Base-by-base conservation (phyloP, 2,329 filamentous ascomycete species). In the Pseudogymnoascus sp. region DNA sequence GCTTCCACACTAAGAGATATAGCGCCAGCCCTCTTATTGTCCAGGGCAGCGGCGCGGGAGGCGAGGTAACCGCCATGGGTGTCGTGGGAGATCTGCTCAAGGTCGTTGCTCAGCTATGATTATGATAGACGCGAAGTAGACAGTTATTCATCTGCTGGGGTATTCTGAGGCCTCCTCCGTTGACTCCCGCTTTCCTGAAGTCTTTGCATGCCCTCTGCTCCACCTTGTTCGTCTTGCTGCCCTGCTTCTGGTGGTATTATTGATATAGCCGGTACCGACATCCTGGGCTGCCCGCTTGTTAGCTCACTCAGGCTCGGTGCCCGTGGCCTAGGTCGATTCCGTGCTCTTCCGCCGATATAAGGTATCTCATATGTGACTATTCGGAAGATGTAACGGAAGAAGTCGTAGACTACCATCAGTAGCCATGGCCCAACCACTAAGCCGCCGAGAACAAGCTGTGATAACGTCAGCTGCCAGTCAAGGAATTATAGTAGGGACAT, bases 41-140 rank as follows among this genome's bases (percentile, higher is more conserved):
- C 65, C 93, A 97, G 78, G 94, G 94, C 63, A 91, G 91, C 36
- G 94, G 92, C 64, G 94, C 94, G 25, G 94, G 94, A 68, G 92
- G 90, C 66, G 92, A 97, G 47, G 91, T 97, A 60, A 99, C 94
- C 35, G 94, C 94, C 28, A 97, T 97, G 93, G 94, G 94, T 63
- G 93, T 99, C 53, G 91, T 91, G n/a, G 86, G 85, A 57, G 94
- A 99, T 77, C 76, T 99, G 70, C 81, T 97, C 73, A 97, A 96
- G 80, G 90, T 95, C 37, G 71, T 97, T 63, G 81, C 88, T 67
- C 80, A 91, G 71, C 80, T 95, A 70, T 79, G 66, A 66, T 60
- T 53, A 53, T 53, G 47, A 53, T 53, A 53, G 28, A 53, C 9
- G 47, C 11, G 14, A 53, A 33, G 47, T 53, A 53, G 47, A 53